Conservation (phyloP, 805 yeast species). For the Candida maesae region DNA sequence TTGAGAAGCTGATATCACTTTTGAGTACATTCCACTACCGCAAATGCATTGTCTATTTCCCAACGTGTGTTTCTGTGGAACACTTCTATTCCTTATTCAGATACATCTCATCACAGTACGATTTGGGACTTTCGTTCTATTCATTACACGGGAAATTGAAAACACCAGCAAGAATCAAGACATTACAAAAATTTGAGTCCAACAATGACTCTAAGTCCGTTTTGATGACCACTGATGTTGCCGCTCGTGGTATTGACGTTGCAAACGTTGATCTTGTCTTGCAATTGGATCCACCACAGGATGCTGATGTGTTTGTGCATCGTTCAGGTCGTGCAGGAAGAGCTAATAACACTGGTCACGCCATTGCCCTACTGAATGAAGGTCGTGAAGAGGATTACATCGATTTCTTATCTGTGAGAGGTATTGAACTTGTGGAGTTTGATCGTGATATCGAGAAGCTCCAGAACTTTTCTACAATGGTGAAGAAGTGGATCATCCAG, state of each 20-base stretch:
- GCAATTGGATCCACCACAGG: slow-evolving; percentile 94
- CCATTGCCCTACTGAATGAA: slow-evolving; percentile 64
- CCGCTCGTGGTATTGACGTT: slow-evolving; percentile 94
- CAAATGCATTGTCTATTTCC: slow-evolving; percentile 87
- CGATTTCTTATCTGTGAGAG: slow-evolving; percentile 73
- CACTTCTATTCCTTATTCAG: slow-evolving; percentile 62
- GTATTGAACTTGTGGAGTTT: slow-evolving; percentile 47
- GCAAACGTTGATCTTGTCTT: slow-evolving; percentile 92
- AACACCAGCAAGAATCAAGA: slow-evolving; percentile 73
- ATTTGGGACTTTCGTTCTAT: slow-evolving; percentile 41
- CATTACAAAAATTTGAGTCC: slow-evolving; percentile 52
- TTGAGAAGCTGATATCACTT: slow-evolving; percentile 54
- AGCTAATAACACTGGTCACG: slow-evolving; percentile 80
- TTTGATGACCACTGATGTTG: slow-evolving; percentile 93
- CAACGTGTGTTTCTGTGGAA: slow-evolving; percentile 83
- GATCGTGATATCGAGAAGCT: slow-evolving; percentile 16
- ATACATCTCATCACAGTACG: slow-evolving; percentile 30
- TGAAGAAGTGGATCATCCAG: slow-evolving; percentile 52
- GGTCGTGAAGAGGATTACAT: slow-evolving; percentile 82
- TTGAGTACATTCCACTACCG: slow-evolving; percentile 53
- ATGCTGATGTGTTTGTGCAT: slow-evolving; percentile 87
- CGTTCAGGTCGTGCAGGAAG: slow-evolving; percentile 95
- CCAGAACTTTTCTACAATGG: slow-evolving; percentile 18
- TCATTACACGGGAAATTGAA: slow-evolving; percentile 90
- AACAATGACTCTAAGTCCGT: slow-evolving; percentile 45